Percentiles rank a stretch among this genome's conserved stretches.
Conservation (phyloP, 331 rosid genomes). For the Malus hybrid region DNA sequence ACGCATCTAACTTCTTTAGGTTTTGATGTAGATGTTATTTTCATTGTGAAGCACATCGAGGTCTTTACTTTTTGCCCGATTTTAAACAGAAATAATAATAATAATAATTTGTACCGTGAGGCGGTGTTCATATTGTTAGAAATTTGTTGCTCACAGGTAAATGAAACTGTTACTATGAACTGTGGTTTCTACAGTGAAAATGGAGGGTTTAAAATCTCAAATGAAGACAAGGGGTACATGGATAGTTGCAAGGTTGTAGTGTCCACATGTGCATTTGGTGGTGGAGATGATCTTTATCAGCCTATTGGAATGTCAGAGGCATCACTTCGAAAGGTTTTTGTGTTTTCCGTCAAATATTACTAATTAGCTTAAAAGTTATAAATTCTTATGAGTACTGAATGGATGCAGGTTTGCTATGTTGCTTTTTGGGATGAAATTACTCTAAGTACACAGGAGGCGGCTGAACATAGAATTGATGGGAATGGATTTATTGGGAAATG, state of each 20-base stretch:
- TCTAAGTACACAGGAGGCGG: conserved; percentile 52
- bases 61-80: neutral
- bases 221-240: conserved; percentile 63
- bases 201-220: conserved; percentile 82
- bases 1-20: neutral
- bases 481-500: conserved; percentile 80
- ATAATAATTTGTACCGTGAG: neutral
- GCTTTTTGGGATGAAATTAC: conserved; percentile 99
- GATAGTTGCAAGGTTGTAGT: conserved; percentile 63
- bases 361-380: conserved; percentile 10
- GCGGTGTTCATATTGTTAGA: conserved; percentile 13
- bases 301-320: conserved; percentile 89
- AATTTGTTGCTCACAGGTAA: conserved; percentile 43
- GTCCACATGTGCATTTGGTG: conserved; percentile 98
- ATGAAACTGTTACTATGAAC: conserved; percentile 49
- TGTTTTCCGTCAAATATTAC: neutral
- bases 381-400: conserved; percentile 36
- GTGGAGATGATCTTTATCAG: conserved; percentile 98
- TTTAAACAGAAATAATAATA: neutral
- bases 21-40: neutral
- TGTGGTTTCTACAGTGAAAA: conserved; percentile 74
- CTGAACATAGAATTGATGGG: conserved; percentile 49
- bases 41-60: neutral
- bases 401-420: conserved; percentile 85
- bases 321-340: conserved; percentile 61